Conservation (phyloP, 306 rosid species). For the Cucumis sativus region Cucumber_9930_V3 NC_026661.2:21328501-21329000, state of each 20-base stretch:
- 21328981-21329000: constrained; percentile 51
- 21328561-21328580: constrained; percentile 11
- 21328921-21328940: constrained; percentile 61
- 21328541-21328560: constrained; percentile 12
- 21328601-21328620: constrained; percentile 38
- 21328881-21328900: constrained; percentile 49
- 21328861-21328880: constrained; percentile 25
- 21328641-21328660: constrained; percentile 34
- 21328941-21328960: constrained; percentile 34
- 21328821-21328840: constrained; percentile 45
- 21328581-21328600: constrained; percentile 27
- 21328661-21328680: constrained; percentile 45
- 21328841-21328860: constrained; percentile 33
- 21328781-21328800: constrained; percentile 61
- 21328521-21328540: constrained; percentile 26
- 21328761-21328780: constrained; percentile 32
- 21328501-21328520: constrained; percentile 23
- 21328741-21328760: constrained; percentile 19
- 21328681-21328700: constrained; percentile 37
- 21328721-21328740: constrained; percentile 30
- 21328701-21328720: constrained; percentile 54
- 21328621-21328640: constrained; percentile 37
- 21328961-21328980: constrained; percentile 62
- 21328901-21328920: constrained; percentile 38
- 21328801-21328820: constrained; percentile 35